Base-by-base conservation (phyloP, 192 early-diverging fungal species). In the Rhizoclosmatium sp. region DNA sequence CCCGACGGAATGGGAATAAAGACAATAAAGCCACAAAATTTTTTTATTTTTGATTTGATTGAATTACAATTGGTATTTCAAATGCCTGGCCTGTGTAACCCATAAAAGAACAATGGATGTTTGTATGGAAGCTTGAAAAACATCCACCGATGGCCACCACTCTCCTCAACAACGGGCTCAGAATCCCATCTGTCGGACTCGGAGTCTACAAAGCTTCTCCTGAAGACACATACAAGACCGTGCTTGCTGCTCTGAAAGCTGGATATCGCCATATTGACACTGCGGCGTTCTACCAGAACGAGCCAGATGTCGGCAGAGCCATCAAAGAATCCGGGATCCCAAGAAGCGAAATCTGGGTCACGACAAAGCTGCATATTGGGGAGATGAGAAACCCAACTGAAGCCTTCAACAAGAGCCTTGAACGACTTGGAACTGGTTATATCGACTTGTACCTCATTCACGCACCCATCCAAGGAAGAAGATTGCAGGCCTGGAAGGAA, bases 361-460 rank as follows among this genome's bases (percentile, higher is more conserved):
- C 90, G n/a, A 91, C 91, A 2, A 93, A 93, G 72, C 81, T 93
- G 3, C 92, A 90, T 89, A 90, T 91, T 60, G 90, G 80, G 4
- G 85, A 91, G 72, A 89, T 91, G 54, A 87, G 89, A 0, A 87
- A 73, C 67, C 81, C 89, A 1, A 80, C 73, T 21, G 85, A 86
- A 7, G 89, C 88, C 39, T 85, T 88, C 61, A 85, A 89, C 48
- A 74, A 77, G 19, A 89, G 89, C 42, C 76, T 92, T 56, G 39
- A 85, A 64, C 85, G 83, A 19, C 86, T 93, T 4, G 83, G 82
- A 2, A 64, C 86, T 41, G 83, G 79, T 5, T 92, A 91, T 69
- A 60, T 93, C 46, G 92, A 93, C 79, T 74, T 93, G 23, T 89
- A 88, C 51, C 67, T 93, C 23, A 84, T 96, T 41, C 93, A 94